A percentile compares a stretch with the other conserved stretches of the same genome.
These are phyloP conservation scores for Lupinus albus DNA, from an alignment of 306 rosid genomes.

Conservation along the genomic window DNA sequence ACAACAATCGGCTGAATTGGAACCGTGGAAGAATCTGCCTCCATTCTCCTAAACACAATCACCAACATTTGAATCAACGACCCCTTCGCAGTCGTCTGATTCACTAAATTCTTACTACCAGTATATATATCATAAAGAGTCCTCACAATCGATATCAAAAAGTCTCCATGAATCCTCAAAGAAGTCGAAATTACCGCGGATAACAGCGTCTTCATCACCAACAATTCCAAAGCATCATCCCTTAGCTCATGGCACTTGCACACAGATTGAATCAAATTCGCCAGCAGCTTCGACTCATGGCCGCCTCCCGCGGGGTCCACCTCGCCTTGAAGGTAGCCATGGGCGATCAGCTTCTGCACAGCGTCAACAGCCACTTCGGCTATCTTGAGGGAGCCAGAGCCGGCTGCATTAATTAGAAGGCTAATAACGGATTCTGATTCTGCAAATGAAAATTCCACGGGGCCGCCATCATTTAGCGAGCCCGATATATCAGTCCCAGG, in stretches of 20 bases:
- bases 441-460: slow-evolving; percentile 66
- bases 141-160: slow-evolving; percentile 83
- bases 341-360: slow-evolving; percentile 78
- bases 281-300: slow-evolving; percentile 72
- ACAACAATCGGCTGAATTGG: slow-evolving; percentile 99
- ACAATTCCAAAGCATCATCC: slow-evolving; percentile 84
- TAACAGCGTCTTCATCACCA: slow-evolving; percentile 81
- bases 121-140: slow-evolving; percentile 89
- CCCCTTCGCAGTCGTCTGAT: slow-evolving; percentile 96
- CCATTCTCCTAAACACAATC: slow-evolving; percentile 97
- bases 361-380: slow-evolving; percentile 96
- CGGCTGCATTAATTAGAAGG: slow-evolving; percentile 78
- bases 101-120: slow-evolving; percentile 85
- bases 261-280: slow-evolving; percentile 78
- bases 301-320: slow-evolving; percentile 71
- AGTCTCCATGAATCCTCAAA: slow-evolving; percentile 92
- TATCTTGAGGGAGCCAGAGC: slow-evolving; percentile 77
- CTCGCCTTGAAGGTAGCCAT: slow-evolving; percentile 90
- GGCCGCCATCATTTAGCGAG: slow-evolving; percentile 77
- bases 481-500: slow-evolving; percentile 53
- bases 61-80: slow-evolving; percentile 95
- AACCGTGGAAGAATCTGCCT: slow-evolving; percentile 94
- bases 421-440: slow-evolving; percentile 83
- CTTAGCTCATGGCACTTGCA: slow-evolving; percentile 90
- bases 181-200: slow-evolving; percentile 97